These are phyloP conservation scores for Fusarium newnesense DNA, from an alignment of 2,329 filamentous ascomycete species.

Conservation along the genomic window DNA sequence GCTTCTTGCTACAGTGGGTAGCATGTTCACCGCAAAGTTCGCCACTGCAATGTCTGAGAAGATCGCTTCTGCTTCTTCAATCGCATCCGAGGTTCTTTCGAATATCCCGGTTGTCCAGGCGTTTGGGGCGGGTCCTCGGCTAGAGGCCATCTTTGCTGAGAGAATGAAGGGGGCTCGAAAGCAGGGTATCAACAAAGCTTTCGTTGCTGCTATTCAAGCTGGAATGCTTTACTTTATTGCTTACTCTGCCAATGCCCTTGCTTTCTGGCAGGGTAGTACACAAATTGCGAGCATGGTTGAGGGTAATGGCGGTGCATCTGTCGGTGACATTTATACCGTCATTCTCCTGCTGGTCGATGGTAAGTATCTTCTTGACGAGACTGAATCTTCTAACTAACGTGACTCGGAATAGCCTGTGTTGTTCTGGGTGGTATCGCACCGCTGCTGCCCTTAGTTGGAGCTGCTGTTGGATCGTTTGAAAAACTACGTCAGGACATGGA, in stretches of 20 bases:
- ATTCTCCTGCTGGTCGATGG: constrained; percentile 72
- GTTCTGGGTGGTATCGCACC: constrained; percentile 72
- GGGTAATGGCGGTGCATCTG: constrained; percentile 49
- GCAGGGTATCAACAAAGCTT: constrained; percentile 67
- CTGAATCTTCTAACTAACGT: not conserved
- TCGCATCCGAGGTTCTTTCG: constrained; percentile 70
- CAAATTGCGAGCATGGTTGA: constrained; percentile 56
- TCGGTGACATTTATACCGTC: constrained; percentile 68
- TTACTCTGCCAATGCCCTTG: constrained; percentile 73
- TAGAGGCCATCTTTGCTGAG: constrained; percentile 68
- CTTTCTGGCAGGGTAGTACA: constrained; percentile 74
- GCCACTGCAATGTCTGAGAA: constrained; percentile 60
- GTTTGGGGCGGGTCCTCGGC: constrained; percentile 67
- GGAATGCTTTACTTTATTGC: constrained; percentile 74
- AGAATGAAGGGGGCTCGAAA: constrained; percentile 61
- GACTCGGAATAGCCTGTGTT: constrained; percentile 60
- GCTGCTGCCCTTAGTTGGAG: constrained; percentile 68
- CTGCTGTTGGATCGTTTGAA: constrained; percentile 66
- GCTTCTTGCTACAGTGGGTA: constrained; percentile 66
- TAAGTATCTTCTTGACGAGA: constrained; percentile 37
- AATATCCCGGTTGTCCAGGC: constrained; percentile 72
- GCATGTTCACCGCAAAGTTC: constrained; percentile 64
- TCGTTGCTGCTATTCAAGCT: constrained; percentile 66
- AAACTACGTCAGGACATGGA: constrained; percentile 69
- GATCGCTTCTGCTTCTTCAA: constrained; percentile 67